Conservation (phyloP, 2,329 filamentous ascomycete genomes). For the Calonectria hongkongensis region DNA sequence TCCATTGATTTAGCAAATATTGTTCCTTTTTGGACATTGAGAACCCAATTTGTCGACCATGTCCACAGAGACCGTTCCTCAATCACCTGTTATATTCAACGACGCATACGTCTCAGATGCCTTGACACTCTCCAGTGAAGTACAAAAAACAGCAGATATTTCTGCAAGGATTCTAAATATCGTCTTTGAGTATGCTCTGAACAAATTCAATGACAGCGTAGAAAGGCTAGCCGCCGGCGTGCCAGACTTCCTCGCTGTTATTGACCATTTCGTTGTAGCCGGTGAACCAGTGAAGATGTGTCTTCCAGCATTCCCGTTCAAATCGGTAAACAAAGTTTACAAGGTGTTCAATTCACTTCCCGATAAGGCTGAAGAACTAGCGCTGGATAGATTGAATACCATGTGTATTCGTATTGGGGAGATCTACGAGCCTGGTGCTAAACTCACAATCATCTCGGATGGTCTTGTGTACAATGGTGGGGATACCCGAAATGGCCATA, state of each 20-base stretch:
- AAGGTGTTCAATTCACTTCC: constrained; percentile 57
- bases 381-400: constrained; percentile 51
- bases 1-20: too few relatives aligned
- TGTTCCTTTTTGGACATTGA: too few relatives aligned
- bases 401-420: constrained; percentile 54
- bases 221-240: constrained; percentile 43
- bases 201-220: constrained; percentile 53
- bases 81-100: not conserved
- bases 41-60: not conserved
- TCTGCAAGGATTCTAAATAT: constrained; percentile 49
- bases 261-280: constrained; percentile 48
- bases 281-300: constrained; percentile 50
- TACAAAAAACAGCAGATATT: constrained; percentile 32
- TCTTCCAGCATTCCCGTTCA: constrained; percentile 58
- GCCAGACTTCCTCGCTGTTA: constrained; percentile 50
- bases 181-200: constrained; percentile 53
- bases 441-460: constrained; percentile 69
- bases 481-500: constrained; percentile 29
- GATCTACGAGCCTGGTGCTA: constrained; percentile 54
- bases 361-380: constrained; percentile 58
- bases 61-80: not conserved
- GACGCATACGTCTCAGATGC: not conserved
- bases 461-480: constrained; percentile 72
- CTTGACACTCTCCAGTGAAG: not conserved
- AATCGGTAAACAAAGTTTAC: constrained; percentile 58